Percentiles rank a stretch among this genome's conserved stretches.
phyloP scores from a whole-genome alignment of 371 early-diverging fungal genomes.

The Mortierella sp. region DNA sequence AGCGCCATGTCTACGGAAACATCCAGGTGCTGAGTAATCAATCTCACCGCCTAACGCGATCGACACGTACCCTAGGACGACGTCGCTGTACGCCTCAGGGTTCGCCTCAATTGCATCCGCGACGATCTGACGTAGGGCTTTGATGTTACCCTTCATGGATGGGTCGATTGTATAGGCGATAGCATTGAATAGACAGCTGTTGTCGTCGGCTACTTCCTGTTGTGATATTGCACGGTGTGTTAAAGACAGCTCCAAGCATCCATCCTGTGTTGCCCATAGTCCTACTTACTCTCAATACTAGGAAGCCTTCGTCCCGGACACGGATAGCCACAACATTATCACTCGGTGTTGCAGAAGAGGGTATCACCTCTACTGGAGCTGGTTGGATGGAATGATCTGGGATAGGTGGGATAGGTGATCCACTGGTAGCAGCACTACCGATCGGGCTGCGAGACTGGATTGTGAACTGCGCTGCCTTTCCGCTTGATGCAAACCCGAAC shows the following conservation, averaged over 20 bases:
- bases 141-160: conserved; percentile 31
- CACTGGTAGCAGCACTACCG: conserved; percentile 10
- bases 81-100: conserved; percentile 42
- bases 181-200: conserved; percentile 51
- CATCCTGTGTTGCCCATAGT: not conserved
- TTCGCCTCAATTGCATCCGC: conserved; percentile 37
- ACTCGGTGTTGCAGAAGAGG: not conserved
- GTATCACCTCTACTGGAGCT: not conserved
- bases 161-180: conserved; percentile 49
- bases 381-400: conserved; percentile 11
- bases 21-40: not conserved
- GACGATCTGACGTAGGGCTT: conserved; percentile 41
- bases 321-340: conserved; percentile 22
- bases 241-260: not conserved
- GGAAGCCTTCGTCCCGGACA: conserved; percentile 36
- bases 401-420: conserved; percentile 11
- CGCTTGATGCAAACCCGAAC: conserved; percentile 19
- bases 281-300: conserved; percentile 41
- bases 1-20: not conserved
- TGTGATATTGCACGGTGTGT: not conserved
- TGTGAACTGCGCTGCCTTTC: conserved; percentile 9
- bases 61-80: conserved; percentile 33
- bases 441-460: conserved; percentile 16
- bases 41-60: not conserved
- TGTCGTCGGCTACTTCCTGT: conserved; percentile 51